Base-by-base conservation (phyloP, 2,329 filamentous ascomycete species). In the Aspergillus quadrilineatus region DNA sequence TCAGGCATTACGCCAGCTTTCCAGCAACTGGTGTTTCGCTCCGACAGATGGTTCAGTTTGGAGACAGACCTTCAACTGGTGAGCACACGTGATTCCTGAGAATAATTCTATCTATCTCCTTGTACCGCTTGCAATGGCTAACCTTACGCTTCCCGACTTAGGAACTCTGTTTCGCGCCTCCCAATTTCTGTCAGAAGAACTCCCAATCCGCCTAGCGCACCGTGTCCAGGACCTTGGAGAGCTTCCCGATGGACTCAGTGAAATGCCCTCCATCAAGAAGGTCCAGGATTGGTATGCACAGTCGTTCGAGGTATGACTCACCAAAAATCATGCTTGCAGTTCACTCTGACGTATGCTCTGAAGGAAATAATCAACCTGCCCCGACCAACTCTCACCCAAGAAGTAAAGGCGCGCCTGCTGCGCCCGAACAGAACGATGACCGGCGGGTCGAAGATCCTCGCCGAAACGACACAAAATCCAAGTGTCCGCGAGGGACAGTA, bases 261-360 rank as follows among this genome's bases (percentile, higher is more conserved):
- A 97, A 65, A 97, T 99, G 94, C 90, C 92, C 39, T 97, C 94
- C 9, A 96, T 99, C 65, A 87, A 88, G 73, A 91, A 88, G 69
- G 94, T 99, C 65, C 89, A 92, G 73, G 92, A 97, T 70, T 99
- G 94, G 94, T 99, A 99, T 75, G 94, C 93, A 62, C 94, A 99
- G 79, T 99, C 94, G 50, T 99, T 99, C 70, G 94, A 99, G 86
- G 92, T 96, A 84, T 67, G 83, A 72, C 53, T 62, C 60, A 60
- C 52, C 10, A 30, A 46, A 12, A 37, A 48, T 34, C 51, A 46
- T 55, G 57, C 53, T 55, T 44, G 14, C 17, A 15, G 8, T 14
- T 26, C 30, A 36, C 45, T 59, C 57, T 63, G 41, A 69, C 68
- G 67, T 71, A 46, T 50, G 37, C 42, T 39, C 59, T n/a, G 15